phyloP scores from a whole-genome alignment of 2,329 filamentous ascomycete genomes.

The Neofusicoccum umdonicola region DNA sequence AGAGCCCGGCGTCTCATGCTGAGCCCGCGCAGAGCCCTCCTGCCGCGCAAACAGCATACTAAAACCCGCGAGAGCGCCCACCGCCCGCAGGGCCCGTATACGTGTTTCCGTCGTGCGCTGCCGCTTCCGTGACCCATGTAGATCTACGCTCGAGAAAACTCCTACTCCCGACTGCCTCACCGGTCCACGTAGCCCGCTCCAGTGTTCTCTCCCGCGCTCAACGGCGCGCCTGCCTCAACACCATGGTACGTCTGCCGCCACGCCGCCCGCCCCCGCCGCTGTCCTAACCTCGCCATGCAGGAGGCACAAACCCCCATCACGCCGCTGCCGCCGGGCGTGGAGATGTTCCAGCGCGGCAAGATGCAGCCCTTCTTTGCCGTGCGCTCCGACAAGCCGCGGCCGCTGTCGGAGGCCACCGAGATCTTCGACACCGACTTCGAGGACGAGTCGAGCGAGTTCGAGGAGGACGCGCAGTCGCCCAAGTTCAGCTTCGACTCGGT shows the following conservation, averaged over 20 bases:
- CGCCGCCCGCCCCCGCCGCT: neutral
- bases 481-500: conserved; percentile 70
- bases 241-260: conserved; percentile 29
- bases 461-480: conserved; percentile 49
- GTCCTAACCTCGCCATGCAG: conserved; percentile 5
- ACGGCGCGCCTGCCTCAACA: neutral
- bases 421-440: conserved; percentile 77
- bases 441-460: conserved; percentile 59
- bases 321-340: conserved; percentile 42
- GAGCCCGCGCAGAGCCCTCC: neutral
- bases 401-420: conserved; percentile 70
- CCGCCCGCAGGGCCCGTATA: conserved; percentile 11
- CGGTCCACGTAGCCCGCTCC: conserved; percentile 4
- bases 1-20: conserved; percentile 5
- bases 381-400: conserved; percentile 53
- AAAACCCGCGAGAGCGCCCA: conserved; percentile 11
- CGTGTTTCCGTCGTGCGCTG: conserved; percentile 6
- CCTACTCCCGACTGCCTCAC: conserved; percentile 1
- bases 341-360: conserved; percentile 51
- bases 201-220: neutral
- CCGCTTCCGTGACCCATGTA: conserved; percentile 10
- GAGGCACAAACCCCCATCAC: conserved; percentile 33
- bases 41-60: neutral
- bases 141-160: conserved; percentile 15
- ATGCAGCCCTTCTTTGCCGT: conserved; percentile 61